Conservation (phyloP, 352 stramenopile genomes). For the Thraustochytrium sp. region DNA sequence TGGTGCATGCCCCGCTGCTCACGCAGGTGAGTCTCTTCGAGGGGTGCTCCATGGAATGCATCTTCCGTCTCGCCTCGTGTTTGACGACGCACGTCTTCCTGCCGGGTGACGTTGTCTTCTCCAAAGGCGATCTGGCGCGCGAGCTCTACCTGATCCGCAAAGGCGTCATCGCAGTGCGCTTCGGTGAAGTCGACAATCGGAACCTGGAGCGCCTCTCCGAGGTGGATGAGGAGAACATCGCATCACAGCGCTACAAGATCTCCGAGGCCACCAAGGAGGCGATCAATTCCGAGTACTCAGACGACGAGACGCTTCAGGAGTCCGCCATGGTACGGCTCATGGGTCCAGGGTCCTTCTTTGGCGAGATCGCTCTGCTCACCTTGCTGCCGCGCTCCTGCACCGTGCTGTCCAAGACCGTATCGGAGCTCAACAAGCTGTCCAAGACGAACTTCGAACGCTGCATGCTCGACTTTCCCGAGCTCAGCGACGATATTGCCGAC, state of each 20-base stretch:
- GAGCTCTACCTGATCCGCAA: constrained; percentile 45
- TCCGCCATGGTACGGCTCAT: constrained; percentile 55
- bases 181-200: background rate
- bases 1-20: constrained; percentile 35
- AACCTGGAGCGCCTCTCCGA: background rate
- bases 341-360: constrained; percentile 66
- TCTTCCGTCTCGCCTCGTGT: background rate
- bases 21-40: constrained; percentile 38
- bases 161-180: background rate
- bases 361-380: constrained; percentile 82
- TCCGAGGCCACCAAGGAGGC: background rate
- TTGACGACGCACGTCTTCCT: constrained; percentile 41
- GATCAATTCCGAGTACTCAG: background rate
- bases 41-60: background rate
- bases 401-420: constrained; percentile 17
- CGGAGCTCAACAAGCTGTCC: constrained; percentile 15
- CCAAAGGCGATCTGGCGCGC: constrained; percentile 26
- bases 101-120: constrained; percentile 44
- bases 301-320: constrained; percentile 62
- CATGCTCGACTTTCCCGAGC: constrained; percentile 10
- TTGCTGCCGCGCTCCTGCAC: constrained; percentile 62
- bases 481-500: background rate
- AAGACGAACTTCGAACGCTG: background rate
- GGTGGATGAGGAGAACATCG: background rate
- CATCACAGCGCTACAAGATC: background rate